A percentile compares a stretch with the other conserved stretches of the same genome.
phyloP scores from a whole-genome alignment of 1,284 basidiomycete genomes.

The Cryptococcus jaspeensis region DNA sequence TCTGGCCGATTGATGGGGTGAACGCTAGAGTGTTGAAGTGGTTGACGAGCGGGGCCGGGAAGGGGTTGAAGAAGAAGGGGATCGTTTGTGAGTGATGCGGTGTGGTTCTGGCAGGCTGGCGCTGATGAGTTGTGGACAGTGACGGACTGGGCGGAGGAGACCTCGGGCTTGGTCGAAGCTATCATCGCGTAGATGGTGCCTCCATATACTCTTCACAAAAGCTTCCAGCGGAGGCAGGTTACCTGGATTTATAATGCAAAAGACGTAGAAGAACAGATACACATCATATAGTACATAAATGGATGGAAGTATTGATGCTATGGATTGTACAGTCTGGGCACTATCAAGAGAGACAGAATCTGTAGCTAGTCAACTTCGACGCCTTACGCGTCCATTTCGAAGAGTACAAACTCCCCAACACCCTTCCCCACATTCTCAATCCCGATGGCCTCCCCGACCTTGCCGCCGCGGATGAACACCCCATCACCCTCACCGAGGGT shows the following conservation, averaged over 20 bases:
- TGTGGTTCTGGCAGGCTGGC: neutral
- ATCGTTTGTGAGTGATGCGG: slow-evolving; percentile 11
- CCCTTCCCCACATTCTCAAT: slow-evolving; percentile 62
- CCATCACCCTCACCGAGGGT: slow-evolving; percentile 67
- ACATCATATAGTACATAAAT: too few relatives aligned
- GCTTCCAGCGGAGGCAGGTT: too few relatives aligned
- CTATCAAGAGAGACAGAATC: slow-evolving; percentile 37
- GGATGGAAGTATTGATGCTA: neutral
- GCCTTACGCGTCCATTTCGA: slow-evolving; percentile 62
- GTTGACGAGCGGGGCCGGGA: slow-evolving; percentile 7
- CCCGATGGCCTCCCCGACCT: slow-evolving; percentile 55
- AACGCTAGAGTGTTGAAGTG: slow-evolving; percentile 10
- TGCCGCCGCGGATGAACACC: slow-evolving; percentile 61
- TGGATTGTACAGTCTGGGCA: neutral
- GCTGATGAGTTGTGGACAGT: slow-evolving; percentile 1
- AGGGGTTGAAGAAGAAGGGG: slow-evolving; percentile 14
- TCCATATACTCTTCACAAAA: too few relatives aligned
- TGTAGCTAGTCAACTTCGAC: slow-evolving; percentile 55
- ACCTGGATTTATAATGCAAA: too few relatives aligned
- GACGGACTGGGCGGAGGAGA: slow-evolving; percentile 10
- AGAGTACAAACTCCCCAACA: slow-evolving; percentile 68
- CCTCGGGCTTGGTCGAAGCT: slow-evolving; percentile 11
- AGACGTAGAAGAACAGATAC: too few relatives aligned
- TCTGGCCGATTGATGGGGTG: slow-evolving; percentile 5
- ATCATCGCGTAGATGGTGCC: slow-evolving; percentile 8